Conservation (phyloP, 805 yeast genomes). For the Pichia gijzeniarum region DNA sequence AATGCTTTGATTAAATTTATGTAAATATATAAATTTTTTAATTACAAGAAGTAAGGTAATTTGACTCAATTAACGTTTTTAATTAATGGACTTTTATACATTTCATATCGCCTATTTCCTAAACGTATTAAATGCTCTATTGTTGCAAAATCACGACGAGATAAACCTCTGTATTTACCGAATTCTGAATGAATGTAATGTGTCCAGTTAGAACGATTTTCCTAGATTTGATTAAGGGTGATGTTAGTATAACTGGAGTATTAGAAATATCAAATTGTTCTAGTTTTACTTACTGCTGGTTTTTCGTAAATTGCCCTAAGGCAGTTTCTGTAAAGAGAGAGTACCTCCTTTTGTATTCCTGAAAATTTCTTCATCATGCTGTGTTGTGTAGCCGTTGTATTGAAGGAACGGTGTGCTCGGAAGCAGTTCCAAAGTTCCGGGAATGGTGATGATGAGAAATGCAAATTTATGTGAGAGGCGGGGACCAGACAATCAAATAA, state of each 20-base stretch:
- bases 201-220: conserved; percentile 29
- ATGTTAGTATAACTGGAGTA: too few species aligned
- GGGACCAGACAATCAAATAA: too few species aligned
- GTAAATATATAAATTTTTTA: background rate
- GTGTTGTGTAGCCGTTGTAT: background rate
- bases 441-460: background rate
- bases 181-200: conserved; percentile 47
- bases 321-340: conserved; percentile 43
- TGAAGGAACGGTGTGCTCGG: background rate
- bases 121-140: conserved; percentile 77
- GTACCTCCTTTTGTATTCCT: conserved; percentile 49
- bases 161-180: conserved; percentile 44
- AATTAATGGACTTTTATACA: conserved; percentile 64
- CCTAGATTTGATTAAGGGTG: conserved; percentile 14
- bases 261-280: background rate
- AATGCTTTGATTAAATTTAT: too few species aligned
- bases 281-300: conserved; percentile 32
- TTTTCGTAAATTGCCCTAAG: conserved; percentile 39
- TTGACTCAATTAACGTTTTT: conserved; percentile 44
- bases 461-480: background rate
- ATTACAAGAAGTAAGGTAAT: background rate
- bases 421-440: background rate
- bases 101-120: conserved; percentile 67
- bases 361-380: conserved; percentile 24
- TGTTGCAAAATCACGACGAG: conserved; percentile 76